Conservation (phyloP, 768 basidiomycete species). For the Calocybe gangraenosa region DNA sequence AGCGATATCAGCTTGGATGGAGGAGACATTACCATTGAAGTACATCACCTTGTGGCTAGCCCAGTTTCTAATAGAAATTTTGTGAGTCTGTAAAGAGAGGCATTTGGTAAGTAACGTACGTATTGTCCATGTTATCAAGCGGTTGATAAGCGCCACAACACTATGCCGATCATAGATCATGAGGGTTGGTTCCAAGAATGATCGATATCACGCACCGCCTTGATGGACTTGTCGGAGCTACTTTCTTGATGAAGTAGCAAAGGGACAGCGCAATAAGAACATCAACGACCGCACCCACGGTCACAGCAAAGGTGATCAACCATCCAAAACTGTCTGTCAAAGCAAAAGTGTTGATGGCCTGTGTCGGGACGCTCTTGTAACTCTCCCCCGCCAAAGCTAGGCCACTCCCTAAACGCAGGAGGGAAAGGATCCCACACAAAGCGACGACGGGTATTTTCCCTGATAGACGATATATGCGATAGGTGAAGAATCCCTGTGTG, state of each 20-base stretch:
- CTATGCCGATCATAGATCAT: conserved; percentile 10
- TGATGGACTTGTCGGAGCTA: conserved; percentile 6
- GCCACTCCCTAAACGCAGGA: conserved; percentile 17
- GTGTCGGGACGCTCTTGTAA: conserved; percentile 19
- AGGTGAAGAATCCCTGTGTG: conserved; percentile 19
- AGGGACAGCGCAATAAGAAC: conserved; percentile 20
- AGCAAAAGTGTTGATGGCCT: conserved; percentile 17
- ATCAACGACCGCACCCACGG: conserved; percentile 19
- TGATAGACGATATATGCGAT: conserved; percentile 20
- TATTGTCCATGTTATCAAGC: conserved; percentile 22
- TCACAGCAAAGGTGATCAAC: conserved; percentile 20
- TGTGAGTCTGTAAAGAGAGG: not conserved
- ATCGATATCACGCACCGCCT: too few relatives aligned
- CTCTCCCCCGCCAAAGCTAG: conserved; percentile 16
- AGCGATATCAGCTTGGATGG: not conserved
- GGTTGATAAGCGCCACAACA: conserved; percentile 15
- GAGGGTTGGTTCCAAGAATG: too few relatives aligned
- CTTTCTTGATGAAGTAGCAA: conserved; percentile 17
- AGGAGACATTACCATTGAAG: not conserved
- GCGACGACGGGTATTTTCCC: conserved; percentile 10
- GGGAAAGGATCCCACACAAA: conserved; percentile 15
- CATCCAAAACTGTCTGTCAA: conserved; percentile 19
- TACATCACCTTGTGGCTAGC: conserved; percentile 18
- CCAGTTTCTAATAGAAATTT: conserved; percentile 18
- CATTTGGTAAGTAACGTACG: conserved; percentile 13